These are phyloP conservation scores for Amorphotheca resinae DNA, from an alignment of 495 filamentous ascomycete genomes.

Conservation along the genomic window DNA sequence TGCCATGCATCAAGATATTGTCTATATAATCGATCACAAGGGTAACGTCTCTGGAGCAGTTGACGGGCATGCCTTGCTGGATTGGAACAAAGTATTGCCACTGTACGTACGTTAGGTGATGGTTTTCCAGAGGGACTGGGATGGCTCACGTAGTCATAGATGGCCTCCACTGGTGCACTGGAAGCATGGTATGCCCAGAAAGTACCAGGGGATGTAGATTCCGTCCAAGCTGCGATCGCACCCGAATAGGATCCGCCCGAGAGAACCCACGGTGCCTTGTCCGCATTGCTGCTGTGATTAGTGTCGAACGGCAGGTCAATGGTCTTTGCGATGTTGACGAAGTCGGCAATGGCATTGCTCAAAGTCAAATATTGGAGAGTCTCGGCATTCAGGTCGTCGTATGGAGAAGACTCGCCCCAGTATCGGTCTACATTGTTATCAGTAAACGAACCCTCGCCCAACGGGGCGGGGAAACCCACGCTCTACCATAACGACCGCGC, in stretches of 20 bases:
- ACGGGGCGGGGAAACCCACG: constrained; percentile 26
- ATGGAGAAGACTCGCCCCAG: constrained; percentile 51
- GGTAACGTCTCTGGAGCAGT: constrained; percentile 47
- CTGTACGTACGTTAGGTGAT: too few species aligned
- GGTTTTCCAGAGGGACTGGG: too few species aligned
- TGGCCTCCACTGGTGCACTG: constrained; percentile 49
- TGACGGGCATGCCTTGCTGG: constrained; percentile 46
- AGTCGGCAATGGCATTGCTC: constrained; percentile 47
- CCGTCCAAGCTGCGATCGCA: constrained; percentile 50
- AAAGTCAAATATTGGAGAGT: constrained; percentile 52
- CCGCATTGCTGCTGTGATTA: constrained; percentile 36
- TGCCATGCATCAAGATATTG: constrained; percentile 29
- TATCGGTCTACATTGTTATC: constrained; percentile 34
- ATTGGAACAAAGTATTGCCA: constrained; percentile 58
- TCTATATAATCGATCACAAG: constrained; percentile 48
- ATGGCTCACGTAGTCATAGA: constrained; percentile 37
- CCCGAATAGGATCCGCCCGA: constrained; percentile 55
- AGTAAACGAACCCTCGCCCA: not conserved
- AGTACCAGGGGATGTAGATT: constrained; percentile 43
- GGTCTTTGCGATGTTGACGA: constrained; percentile 49
- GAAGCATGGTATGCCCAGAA: constrained; percentile 58
- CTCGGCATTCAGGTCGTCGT: constrained; percentile 36
- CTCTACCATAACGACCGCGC: constrained; percentile 45
- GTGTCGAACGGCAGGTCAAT: constrained; percentile 45
- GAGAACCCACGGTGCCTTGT: constrained; percentile 50